Base-by-base conservation (phyloP, 345 rosid genomes). In the Melastoma malabathricum region DNA sequence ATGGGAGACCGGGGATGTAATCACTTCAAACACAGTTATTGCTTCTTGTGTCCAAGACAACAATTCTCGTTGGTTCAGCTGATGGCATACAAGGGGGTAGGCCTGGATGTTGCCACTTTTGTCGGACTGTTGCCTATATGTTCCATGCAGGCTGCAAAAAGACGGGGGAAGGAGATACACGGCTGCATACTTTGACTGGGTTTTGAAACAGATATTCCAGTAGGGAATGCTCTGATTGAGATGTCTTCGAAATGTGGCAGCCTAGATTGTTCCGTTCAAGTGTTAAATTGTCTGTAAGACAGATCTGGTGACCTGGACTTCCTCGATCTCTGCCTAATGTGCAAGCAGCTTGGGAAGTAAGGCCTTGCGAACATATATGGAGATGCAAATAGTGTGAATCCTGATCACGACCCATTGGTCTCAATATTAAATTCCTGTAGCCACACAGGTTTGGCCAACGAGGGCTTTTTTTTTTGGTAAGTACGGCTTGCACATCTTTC, bases 261-360 rank as follows among this genome's bases (percentile, higher is more conserved):
- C 61, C 59, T 83, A 44, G 57, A 38, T 47, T 56, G 52, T 58
- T 65, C 81, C 13, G 3, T 52, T 2, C 54, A 46, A 71, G 79
- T 74, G 25, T 83, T 83, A 56, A 65, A 67, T 46, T 45, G 2
- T 47, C 72, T 80, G 83, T 65, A 71, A 63, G 60, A 31, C 49
- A 83, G 93, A 83, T 63, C 76, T 78, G 47, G 93, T 83, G 63
- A 74, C 88, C 54, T 83, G 88, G 87, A 83, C 83, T 52, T 65
- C 75, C 18, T 38, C 80, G 60, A 72, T 83, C 18, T 73, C 75
- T 50, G 84, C 87, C 2, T 72, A 78, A 55, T 87, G 84, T 29
- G 80, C 81, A 84, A 66, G 68, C 53, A 85, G 93, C 2, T 67
- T 72, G 46, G 93, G 85, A 27, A 63, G 58, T 65, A 74, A 74